A percentile compares a stretch with the other conserved stretches of the same genome.
phyloP scores from a whole-genome alignment of 1,139 yeast genomes.

The Saccharomyces hybrid region DNA sequence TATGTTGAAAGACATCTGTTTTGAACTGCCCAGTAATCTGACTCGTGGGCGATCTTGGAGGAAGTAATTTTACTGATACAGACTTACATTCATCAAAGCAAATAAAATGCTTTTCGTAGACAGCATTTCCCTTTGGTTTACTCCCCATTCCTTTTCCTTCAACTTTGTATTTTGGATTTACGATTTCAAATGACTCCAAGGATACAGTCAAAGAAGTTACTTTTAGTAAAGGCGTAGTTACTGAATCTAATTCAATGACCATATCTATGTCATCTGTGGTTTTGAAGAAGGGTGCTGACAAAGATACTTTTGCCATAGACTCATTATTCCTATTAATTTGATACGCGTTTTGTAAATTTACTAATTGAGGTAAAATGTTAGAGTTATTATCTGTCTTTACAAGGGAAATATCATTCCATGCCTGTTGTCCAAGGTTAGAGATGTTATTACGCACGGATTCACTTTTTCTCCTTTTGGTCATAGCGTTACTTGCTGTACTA shows the following conservation, averaged over 20 bases:
- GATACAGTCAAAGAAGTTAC: conserved; percentile 31
- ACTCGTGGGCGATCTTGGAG: conserved; percentile 29
- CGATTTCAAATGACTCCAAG: conserved; percentile 30
- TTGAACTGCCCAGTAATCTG: conserved; percentile 33
- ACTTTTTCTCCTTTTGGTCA: conserved; percentile 2
- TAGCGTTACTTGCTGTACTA: conserved; percentile 3
- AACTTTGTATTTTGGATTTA: conserved; percentile 24
- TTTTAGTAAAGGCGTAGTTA: conserved; percentile 6
- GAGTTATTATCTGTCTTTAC: conserved; percentile 1
- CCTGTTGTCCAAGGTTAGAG: background rate
- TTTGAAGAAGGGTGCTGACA: conserved; percentile 41
- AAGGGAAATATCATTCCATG: conserved; percentile 1
- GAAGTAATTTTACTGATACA: conserved; percentile 28
- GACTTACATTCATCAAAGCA: conserved; percentile 23
- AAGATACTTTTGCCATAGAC: conserved; percentile 27
- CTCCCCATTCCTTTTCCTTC: conserved; percentile 6
- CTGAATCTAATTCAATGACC: conserved; percentile 27
- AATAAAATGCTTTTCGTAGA: conserved; percentile 29
- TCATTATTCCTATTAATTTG: conserved; percentile 32
- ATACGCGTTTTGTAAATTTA: conserved; percentile 31
- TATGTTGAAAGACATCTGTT: conserved; percentile 33
- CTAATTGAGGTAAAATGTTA: conserved; percentile 24
- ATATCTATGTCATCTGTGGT: conserved; percentile 45
- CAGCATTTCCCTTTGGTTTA: conserved; percentile 16
- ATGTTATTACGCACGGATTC: conserved; percentile 4